Percentiles rank a stretch among this genome's conserved stretches.
These are phyloP conservation scores for Cutaneotrichosporon sp. DNA, from an alignment of 1,284 basidiomycete species.

Conservation along the genomic window DNA sequence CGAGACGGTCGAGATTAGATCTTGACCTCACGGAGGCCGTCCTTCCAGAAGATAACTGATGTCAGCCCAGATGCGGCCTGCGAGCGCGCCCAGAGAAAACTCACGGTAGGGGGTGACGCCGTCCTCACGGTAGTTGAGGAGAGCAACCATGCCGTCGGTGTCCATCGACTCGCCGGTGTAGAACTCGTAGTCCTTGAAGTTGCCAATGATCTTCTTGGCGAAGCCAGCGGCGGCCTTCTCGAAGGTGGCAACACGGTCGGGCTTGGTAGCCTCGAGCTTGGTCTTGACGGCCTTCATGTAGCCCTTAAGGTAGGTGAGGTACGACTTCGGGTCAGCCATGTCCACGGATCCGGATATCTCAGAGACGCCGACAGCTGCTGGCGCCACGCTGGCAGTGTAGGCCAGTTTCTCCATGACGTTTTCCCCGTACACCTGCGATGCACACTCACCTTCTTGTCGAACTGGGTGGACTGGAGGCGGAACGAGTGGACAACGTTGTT, in stretches of 20 bases:
- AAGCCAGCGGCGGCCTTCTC: constrained; percentile 75
- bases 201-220: constrained; percentile 84
- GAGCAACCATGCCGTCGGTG: constrained; percentile 81
- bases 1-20: constrained; percentile 24
- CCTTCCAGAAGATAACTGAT: constrained; percentile 82
- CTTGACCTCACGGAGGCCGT: constrained; percentile 70
- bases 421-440: neutral
- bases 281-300: constrained; percentile 81
- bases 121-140: constrained; percentile 66
- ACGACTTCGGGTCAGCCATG: constrained; percentile 54
- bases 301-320: constrained; percentile 81
- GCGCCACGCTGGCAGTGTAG: neutral
- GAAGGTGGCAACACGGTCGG: constrained; percentile 73
- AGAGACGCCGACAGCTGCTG: neutral
- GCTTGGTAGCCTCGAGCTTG: constrained; percentile 61
- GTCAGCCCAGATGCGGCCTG: neutral
- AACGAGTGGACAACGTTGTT: constrained; percentile 94
- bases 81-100: neutral
- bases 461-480: constrained; percentile 77
- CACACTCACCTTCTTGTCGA: constrained; percentile 78
- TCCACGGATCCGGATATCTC: neutral
- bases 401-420: neutral
- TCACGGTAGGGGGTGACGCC: constrained; percentile 57
- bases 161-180: constrained; percentile 87
- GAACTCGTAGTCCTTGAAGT: constrained; percentile 68